Evolutionary conservation across 1,284 basidiomycete species (phyloP), one percentile per base, ranked within the genome.

Genomic region (Apiotrichum gamsii): DNA sequence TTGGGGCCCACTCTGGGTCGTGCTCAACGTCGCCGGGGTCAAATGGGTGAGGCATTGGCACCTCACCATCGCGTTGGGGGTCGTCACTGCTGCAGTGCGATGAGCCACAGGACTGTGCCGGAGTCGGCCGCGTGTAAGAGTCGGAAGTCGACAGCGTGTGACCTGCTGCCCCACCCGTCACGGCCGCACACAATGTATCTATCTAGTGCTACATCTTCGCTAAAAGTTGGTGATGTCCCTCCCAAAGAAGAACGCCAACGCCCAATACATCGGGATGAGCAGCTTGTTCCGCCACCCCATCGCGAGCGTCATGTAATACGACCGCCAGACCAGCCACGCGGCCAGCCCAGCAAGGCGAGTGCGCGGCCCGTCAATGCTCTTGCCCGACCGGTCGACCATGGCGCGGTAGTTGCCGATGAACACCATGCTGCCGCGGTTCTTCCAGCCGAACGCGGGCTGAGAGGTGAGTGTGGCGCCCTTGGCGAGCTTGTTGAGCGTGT

Each of bases 141-240:
- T n/a, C n/a, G n/a, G n/a, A n/a, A n/a, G n/a, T n/a, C n/a, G n/a
- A n/a, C n/a, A n/a, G n/a, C n/a, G n/a, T n/a, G n/a, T n/a, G n/a
- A n/a, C n/a, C n/a, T n/a, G n/a, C n/a, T n/a, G n/a, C n/a, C n/a
- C n/a, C n/a, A n/a, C n/a, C n/a, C n/a, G n/a, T n/a, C n/a, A n/a
- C n/a, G n/a, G n/a, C n/a, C n/a, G n/a, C n/a, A n/a, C n/a, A n/a
- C n/a, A n/a, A n/a, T n/a, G n/a, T n/a, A n/a, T n/a, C n/a, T n/a
- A n/a, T n/a, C n/a, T n/a, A n/a, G n/a, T n/a, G n/a, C n/a, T n/a
- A n/a, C n/a, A n/a, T n/a, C n/a, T n/a, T n/a, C n/a, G n/a, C n/a
- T 69, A 89, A 68, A 89, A 87, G 16, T 84, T 78, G 10, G 82
- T 85, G 39, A 90, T 71, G 65, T 90, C 85, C 15, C 87, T 78